A percentile compares a stretch with the other conserved stretches of the same genome.
phyloP scores from a whole-genome alignment of 331 rosid species.

The Pyracantha coccinea region DNA sequence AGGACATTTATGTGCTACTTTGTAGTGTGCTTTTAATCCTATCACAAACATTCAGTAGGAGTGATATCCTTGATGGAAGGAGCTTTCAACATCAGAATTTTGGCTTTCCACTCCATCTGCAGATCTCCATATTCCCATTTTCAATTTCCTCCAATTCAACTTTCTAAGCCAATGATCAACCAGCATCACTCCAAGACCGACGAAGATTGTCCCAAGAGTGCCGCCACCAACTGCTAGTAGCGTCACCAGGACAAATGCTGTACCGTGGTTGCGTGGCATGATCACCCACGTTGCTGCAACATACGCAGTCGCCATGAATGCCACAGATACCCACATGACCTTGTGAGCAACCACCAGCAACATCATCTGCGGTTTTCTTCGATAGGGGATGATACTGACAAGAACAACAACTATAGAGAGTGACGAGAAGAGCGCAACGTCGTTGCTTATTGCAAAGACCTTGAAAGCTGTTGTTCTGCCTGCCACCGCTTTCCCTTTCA shows the following conservation, averaged over 20 bases:
- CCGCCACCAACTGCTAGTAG: conserved; percentile 44
- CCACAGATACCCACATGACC: conserved; percentile 59
- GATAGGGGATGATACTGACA: conserved; percentile 63
- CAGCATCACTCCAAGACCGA: conserved; percentile 40
- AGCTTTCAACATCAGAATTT: conserved; percentile 38
- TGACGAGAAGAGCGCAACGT: conserved; percentile 51
- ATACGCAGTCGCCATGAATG: conserved; percentile 60
- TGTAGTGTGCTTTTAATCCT: too few species aligned
- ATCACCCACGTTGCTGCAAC: conserved; percentile 63
- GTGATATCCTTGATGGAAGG: conserved; percentile 41
- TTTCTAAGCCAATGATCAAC: conserved; percentile 49
- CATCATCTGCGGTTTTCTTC: conserved; percentile 37
- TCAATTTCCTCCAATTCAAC: conserved; percentile 41
- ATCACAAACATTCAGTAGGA: conserved; percentile 31
- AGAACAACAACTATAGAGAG: conserved; percentile 52
- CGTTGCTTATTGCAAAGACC: conserved; percentile 52
- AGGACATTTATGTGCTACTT: too few species aligned
- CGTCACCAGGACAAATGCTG: conserved; percentile 31
- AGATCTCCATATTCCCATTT: conserved; percentile 20
- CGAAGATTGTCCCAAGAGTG: conserved; percentile 39
- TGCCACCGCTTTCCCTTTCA: conserved; percentile 35
- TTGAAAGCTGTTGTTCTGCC: conserved; percentile 45
- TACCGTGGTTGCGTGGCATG: conserved; percentile 25
- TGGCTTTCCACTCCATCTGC: conserved; percentile 27
- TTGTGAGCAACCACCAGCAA: conserved; percentile 49